Base-by-base conservation (phyloP, 768 basidiomycete species). In the Daedaleopsis nitida region DNA sequence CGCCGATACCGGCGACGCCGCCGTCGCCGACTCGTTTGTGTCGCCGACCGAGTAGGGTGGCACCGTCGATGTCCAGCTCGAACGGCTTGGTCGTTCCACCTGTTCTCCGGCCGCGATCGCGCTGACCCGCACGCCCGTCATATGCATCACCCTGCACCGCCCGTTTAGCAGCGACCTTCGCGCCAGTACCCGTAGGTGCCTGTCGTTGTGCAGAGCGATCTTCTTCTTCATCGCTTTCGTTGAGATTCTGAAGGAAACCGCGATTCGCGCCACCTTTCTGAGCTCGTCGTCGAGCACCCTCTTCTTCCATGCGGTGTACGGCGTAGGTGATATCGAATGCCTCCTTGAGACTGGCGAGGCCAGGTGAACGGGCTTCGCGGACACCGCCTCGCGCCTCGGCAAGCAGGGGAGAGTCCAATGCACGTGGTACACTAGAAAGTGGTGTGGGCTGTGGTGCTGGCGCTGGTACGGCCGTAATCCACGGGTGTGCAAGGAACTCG, bases 261-360 rank as follows among this genome's bases (percentile, higher is more conserved):
- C 86, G 83, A 21, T 94, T 95, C 0, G 87, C 89, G 32, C 90
- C 93, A 17, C 88, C 89, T 57, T 91, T 87, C 75, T 90, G 91
- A 49, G 90, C 93, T 24, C 91, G 83, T 53, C 93, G 80, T 57
- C 92, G 83, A 0, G 91, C 92, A 14, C 95, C 96, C 75, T 99
- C 97, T 74, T 99, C 97, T 73, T 98, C 96, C 96, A 98, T 98
- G 17, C 96, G 88, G 74, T 99, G 97, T 0, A 99, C 97, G 4
- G 97, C 96, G 74, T 98, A 98, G 1, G 97, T 96, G 70, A 99
- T 89, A 73, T 99, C 97, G 75, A 99, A 98, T 4, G 97, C 96
- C 72, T 98, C 97, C 71, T 97, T 98, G 73, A 99, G 86, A 0
- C 91, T 87, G 0, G 94, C 90, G 27, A 98, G 72, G 23, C 97